Percentiles rank a stretch among this genome's conserved stretches.
These are phyloP conservation scores for Wallacemonas sp. DNA, from an alignment of 208 protist genomes.

Conservation along the genomic window DNA sequence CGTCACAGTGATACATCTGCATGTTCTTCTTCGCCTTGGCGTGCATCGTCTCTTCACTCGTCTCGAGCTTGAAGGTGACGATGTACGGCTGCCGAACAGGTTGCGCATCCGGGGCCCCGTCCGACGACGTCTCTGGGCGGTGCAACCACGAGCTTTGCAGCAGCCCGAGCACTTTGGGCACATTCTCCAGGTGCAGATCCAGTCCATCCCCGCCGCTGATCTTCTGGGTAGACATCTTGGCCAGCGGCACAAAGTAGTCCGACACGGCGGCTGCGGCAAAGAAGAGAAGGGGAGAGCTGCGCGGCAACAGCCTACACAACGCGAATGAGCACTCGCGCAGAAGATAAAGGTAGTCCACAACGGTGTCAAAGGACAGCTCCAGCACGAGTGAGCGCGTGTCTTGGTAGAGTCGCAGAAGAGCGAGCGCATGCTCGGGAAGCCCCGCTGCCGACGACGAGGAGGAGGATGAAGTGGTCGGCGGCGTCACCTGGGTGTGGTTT, in stretches of 20 bases:
- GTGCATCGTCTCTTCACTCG: constrained; percentile 57
- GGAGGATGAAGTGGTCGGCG: neutral
- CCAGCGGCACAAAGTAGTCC: constrained; percentile 79
- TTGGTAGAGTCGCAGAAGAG: constrained; percentile 27
- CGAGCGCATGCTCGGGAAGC: constrained; percentile 9
- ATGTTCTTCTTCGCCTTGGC: constrained; percentile 75
- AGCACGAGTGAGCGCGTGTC: constrained; percentile 35
- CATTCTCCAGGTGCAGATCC: constrained; percentile 52
- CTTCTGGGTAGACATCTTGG: constrained; percentile 54
- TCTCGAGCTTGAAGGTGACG: constrained; percentile 87
- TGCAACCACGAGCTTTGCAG: constrained; percentile 56
- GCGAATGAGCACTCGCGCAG: constrained; percentile 37
- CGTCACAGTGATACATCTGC: constrained; percentile 56
- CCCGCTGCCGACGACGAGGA: neutral
- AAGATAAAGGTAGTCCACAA: constrained; percentile 81
- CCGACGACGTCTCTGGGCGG: constrained; percentile 4
- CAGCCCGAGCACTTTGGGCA: constrained; percentile 69
- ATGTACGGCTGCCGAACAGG: constrained; percentile 28
- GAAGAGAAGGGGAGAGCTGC: constrained; percentile 45
- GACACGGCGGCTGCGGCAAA: constrained; percentile 80
- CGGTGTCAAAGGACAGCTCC: constrained; percentile 64
- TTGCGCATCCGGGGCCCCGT: neutral
- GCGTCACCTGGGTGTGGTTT: no score
- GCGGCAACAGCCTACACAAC: constrained; percentile 28
- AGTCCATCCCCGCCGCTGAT: constrained; percentile 78